Evolutionary conservation across 768 basidiomycete species (phyloP), one percentile per base, ranked within the genome.

Genomic region (Megacollybia marginata): DNA sequence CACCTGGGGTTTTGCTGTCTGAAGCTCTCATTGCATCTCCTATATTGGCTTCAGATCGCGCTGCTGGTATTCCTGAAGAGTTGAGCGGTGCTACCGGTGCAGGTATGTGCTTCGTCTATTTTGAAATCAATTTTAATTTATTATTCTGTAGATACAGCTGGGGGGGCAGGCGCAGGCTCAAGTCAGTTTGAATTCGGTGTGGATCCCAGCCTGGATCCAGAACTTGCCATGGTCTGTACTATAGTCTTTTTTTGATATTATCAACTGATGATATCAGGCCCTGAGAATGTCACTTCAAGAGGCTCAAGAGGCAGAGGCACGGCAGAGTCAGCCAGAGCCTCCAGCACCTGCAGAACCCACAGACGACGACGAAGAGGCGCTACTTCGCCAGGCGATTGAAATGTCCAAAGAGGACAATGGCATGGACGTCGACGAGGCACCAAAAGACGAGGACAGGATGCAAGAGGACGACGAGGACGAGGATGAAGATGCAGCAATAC

Each of bases 201-300:
- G 5, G 96, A 98, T 65, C 95, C 96, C 4, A 91, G 82, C 62
- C 74, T 97, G 52, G 95, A 98, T 62, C 95, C 95, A 0, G 95
- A 98, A 64, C 75, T 99, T 44, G 95, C 96, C 2, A 92, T 97
- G 92, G 94, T 92, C 50, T 52, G 77, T 19, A 46, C 36, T 18
- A 48, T 23, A 9, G 13, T 33, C 48, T 16, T 38, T 42, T 19
- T 44, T 2, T 28, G 42, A 4, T 11, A 33, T 33, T 33, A n/a
- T n/a, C 48, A 42, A 33, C 9, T 49, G 6, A 15, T 8, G 8
- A 40, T 9, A 18, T 8, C 56, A 96, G 94, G 95, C 93, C 9
- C 78, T 99, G 38, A 88, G 94, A 33, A 91, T 98, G 89, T 97
- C 94, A 1, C 83, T 98, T 78, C 90, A 95, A 69, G 93, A 96